phyloP scores from a whole-genome alignment of 2,329 filamentous ascomycete species.

The Penicillium capsulatum region DNA sequence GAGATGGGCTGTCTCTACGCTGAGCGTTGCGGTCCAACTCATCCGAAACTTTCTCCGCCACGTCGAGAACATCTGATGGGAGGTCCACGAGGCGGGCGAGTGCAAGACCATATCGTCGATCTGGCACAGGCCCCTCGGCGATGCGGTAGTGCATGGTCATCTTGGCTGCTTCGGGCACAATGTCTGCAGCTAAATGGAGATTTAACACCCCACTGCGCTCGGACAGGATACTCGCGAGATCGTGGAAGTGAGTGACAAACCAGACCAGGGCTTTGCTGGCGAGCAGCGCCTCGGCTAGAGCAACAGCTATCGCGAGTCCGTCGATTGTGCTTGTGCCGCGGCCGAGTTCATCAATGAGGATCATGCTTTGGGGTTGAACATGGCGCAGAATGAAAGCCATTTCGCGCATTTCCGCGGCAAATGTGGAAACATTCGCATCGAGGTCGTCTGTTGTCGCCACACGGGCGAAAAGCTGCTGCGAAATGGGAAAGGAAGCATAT shows the following conservation, averaged over 20 bases:
- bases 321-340: constrained; percentile 86
- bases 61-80: constrained; percentile 61
- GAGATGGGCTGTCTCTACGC: constrained; percentile 56
- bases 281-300: constrained; percentile 82
- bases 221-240: constrained; percentile 70
- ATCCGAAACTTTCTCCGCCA: constrained; percentile 63
- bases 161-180: constrained; percentile 52
- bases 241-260: constrained; percentile 91
- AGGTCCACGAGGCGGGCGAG: constrained; percentile 72
- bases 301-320: constrained; percentile 81
- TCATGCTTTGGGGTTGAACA: constrained; percentile 69
- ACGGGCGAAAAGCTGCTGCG: constrained; percentile 79
- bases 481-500: constrained; percentile 75
- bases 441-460: constrained; percentile 83
- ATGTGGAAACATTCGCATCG: constrained; percentile 87
- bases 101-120: constrained; percentile 77
- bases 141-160: constrained; percentile 90
- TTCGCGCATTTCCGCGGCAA: constrained; percentile 91
- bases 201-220: constrained; percentile 76
- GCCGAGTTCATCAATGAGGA: constrained; percentile 87
- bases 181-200: constrained; percentile 72
- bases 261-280: constrained; percentile 75
- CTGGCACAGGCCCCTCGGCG: constrained; percentile 63
- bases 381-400: constrained; percentile 90
- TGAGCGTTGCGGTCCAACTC: constrained; percentile 58